phyloP scores from a whole-genome alignment of 1,284 basidiomycete genomes.

The Malassezia cuniculi region DNA sequence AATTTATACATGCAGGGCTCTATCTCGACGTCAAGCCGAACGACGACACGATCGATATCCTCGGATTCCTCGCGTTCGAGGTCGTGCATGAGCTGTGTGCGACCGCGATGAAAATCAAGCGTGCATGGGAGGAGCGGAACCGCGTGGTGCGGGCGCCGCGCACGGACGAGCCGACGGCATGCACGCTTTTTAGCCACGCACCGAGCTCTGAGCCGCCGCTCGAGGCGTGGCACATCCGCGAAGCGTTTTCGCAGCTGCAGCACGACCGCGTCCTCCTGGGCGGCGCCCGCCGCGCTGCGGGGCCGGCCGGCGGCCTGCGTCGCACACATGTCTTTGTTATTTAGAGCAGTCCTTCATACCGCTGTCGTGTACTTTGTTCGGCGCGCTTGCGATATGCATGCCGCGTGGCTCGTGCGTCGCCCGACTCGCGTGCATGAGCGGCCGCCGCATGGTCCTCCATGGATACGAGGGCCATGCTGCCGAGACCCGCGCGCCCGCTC shows the following conservation, averaged over 20 bases:
- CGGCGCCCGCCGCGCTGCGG: constrained; percentile 18
- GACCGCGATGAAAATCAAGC: constrained; percentile 31
- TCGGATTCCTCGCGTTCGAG: constrained; percentile 91
- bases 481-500: too few species aligned
- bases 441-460: too few species aligned
- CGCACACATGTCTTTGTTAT: constrained; percentile 36
- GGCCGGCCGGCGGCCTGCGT: constrained; percentile 29
- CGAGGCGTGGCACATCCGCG: constrained; percentile 32
- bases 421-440: too few species aligned
- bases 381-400: not conserved
- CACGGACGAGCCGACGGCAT: constrained; percentile 6
- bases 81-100: constrained; percentile 86
- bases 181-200: constrained; percentile 27
- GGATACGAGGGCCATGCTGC: too few species aligned
- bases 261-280: constrained; percentile 19
- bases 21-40: constrained; percentile 80
- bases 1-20: constrained; percentile 79
- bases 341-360: constrained; percentile 8
- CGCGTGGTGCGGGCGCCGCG: constrained; percentile 6
- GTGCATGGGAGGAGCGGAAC: constrained; percentile 22
- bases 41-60: constrained; percentile 90
- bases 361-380: not conserved
- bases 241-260: constrained; percentile 37
- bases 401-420: not conserved
- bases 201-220: constrained; percentile 23